Evolutionary conservation across 148 eudicot genomes (phyloP), one percentile per base, ranked within the genome.

Genomic region (Chenopodium suecicum): DNA sequence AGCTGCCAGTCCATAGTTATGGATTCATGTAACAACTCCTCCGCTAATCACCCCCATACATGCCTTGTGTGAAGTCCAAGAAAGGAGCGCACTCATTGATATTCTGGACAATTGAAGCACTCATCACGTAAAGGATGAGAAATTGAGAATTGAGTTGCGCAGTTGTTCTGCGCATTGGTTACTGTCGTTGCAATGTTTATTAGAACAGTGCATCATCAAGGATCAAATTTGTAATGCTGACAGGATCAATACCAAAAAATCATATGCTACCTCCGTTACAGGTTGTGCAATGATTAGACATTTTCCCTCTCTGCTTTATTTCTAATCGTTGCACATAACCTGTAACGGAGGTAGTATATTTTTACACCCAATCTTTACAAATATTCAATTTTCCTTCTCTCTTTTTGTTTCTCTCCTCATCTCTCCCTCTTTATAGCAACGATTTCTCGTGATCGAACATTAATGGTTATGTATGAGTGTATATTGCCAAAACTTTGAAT

Each of bases 1-100:
- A 70, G 68, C 88, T 31, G 68, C 82, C 80, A 81, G 80, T 76
- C 70, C 84, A 23, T 85, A 34, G 80, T 50, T 23, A 10, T 79
- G 52, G 54, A 32, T 64, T 14, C 34, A 27, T 73, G 69, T 41
- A 62, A 52, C 14, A 44, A 31, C 10, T n/a, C 16, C 47, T 71
- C 25, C 25, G 46, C 37, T 34, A 4, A 52, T 41, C 65, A 65
- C 52, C 29, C 25, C 29, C 25, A 46, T 64, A 50, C 52, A 66
- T 27, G 65, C n/a, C 41, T 37, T 80, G 76, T 67, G 23, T 14
- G 3, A 32, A 29, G n/a, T 13, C 62, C 34, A 47, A 14, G 46
- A 46, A 14, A 16, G 73, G 73, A 19, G 22, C 2, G 17, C 47
- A 8, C 46, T 72, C 75, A 12, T 14, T 3, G 52, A 20, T 44